Evolutionary conservation across 2,329 filamentous ascomycete species (phyloP), one percentile per base, ranked within the genome.

Genomic region (Penicillium sp.): DNA sequence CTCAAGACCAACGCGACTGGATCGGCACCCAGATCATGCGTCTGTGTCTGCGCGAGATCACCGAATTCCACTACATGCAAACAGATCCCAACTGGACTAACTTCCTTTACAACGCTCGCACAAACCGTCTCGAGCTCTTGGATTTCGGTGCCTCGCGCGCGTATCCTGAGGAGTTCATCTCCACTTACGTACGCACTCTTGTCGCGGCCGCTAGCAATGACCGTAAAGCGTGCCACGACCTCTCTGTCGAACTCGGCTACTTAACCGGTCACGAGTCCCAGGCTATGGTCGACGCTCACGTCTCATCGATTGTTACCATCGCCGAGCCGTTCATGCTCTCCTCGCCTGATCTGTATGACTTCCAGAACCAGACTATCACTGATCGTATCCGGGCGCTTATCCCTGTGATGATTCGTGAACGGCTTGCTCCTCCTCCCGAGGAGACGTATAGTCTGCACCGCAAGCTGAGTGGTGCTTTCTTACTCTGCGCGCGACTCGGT

Each of bases 31-130:
- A 98, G 68, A 90, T 98, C 63, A 84, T 98, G 52, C 90, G 92
- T 4, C 87, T 99, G 11, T 98, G 92, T 71, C 83, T 98, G 39
- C 88, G 93, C 57, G 95, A 98, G 77, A 93, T 98, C 66, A 88
- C 88, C 62, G 91, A 96, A 75, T 98, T 97, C 84, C 87, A 83
- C 59, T 98, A 96, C 79, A 99, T 99, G 95, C 95, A 99, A 78
- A 99, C 95, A 5, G 95, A 99, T 71, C 95, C 95, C 42, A 99
- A 99, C 80, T 99, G 95, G 95, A 98, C 93, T 33, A 99, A 99
- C 76, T 99, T 99, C 75, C 82, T 98, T 21, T 99, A 91, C 81
- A 95, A 98, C 67, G 79, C 86, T 1, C 67, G 79, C 21, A 86
- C 82, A 4, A 79, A 86, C 66, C 89, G 87, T 69, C 87, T 99